Evolutionary conservation across 257 asterid species (phyloP).

Genomic region (Solanum medicagineum): DNA sequence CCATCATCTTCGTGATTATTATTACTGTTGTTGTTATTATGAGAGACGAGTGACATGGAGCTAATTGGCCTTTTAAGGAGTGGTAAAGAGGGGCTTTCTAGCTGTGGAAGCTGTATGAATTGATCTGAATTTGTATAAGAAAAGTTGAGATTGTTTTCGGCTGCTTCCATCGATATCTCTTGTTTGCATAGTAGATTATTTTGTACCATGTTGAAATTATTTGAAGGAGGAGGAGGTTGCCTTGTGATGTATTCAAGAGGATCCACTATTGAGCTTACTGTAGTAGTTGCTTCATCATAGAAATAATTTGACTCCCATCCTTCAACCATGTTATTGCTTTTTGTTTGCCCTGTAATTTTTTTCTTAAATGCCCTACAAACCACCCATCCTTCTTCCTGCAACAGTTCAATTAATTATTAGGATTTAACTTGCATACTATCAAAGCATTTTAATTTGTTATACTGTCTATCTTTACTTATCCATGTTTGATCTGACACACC

Average conservation of each 20-base stretch:
- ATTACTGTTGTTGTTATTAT: neutral
- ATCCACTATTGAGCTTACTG: slow-evolving; percentile 14
- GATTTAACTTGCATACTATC: neutral
- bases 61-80: slow-evolving; percentile 11
- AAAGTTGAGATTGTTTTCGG: slow-evolving; percentile 13
- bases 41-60: neutral
- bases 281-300: slow-evolving; percentile 22
- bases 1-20: slow-evolving; percentile 6
- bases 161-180: slow-evolving; percentile 18
- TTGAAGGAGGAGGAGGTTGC: slow-evolving; percentile 4
- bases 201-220: slow-evolving; percentile 4
- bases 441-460: neutral
- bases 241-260: slow-evolving; percentile 23
- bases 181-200: slow-evolving; percentile 33
- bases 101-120: slow-evolving; percentile 45
- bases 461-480: neutral
- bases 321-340: slow-evolving; percentile 9
- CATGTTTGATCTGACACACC: neutral
- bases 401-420: neutral
- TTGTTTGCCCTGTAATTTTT: slow-evolving; percentile 32
- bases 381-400: slow-evolving; percentile 78
- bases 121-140: slow-evolving; percentile 10
- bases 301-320: slow-evolving; percentile 42
- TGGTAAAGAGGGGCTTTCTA: slow-evolving; percentile 38
- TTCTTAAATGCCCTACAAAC: slow-evolving; percentile 70